Conservation (phyloP, 2,329 filamentous ascomycete species). For the Curvularia verruculosa region DNA sequence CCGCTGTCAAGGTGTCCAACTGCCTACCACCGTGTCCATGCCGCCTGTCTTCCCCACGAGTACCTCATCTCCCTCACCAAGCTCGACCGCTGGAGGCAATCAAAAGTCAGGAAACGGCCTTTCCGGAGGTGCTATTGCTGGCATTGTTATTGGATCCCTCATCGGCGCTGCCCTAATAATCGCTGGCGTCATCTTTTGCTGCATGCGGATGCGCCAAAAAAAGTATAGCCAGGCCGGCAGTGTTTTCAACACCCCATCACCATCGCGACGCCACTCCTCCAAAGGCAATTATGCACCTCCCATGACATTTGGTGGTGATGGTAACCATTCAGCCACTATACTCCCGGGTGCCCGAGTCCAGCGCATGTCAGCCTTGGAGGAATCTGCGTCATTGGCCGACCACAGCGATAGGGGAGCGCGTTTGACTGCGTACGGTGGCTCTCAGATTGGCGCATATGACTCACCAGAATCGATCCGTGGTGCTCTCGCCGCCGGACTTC, state of each 20-base stretch:
- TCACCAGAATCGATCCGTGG: slow-evolving; percentile 71
- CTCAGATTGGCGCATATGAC: slow-evolving; percentile 49
- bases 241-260: slow-evolving; percentile 89
- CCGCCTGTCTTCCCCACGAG: slow-evolving; percentile 66
- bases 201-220: slow-evolving; percentile 64
- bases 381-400: slow-evolving; percentile 62
- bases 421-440: slow-evolving; percentile 30
- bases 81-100: slow-evolving; percentile 39
- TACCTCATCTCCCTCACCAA: slow-evolving; percentile 61
- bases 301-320: slow-evolving; percentile 53
- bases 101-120: slow-evolving; percentile 57
- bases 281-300: slow-evolving; percentile 43
- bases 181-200: slow-evolving; percentile 64
- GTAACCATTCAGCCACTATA: slow-evolving; percentile 53
- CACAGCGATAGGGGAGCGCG: slow-evolving; percentile 50
- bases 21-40: slow-evolving; percentile 72
- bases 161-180: slow-evolving; percentile 72
- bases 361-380: slow-evolving; percentile 92
- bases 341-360: slow-evolving; percentile 88
- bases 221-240: slow-evolving; percentile 68
- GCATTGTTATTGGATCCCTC: slow-evolving; percentile 83
- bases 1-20: slow-evolving; percentile 74
- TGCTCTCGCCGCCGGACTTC: slow-evolving; percentile 51
- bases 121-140: slow-evolving; percentile 87
- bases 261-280: slow-evolving; percentile 53